Base-by-base conservation (phyloP, 148 eudicot species). In the Persicaria maculosa region DNA sequence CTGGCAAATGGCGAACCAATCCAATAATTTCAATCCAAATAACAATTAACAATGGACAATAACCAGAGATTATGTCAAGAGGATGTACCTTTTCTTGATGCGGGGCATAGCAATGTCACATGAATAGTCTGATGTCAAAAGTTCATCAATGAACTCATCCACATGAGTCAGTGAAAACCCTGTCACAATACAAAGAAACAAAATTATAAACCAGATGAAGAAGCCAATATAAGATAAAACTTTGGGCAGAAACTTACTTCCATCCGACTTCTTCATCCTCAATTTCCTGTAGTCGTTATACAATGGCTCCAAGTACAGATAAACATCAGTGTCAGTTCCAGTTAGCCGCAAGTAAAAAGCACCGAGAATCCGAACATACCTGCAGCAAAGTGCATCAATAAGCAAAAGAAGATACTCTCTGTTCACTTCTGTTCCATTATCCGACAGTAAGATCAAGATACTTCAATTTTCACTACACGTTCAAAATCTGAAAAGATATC, bases 101-200 rank as follows among this genome's bases (percentile, higher is more conserved):
- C 97, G 92, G 19, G 99, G 97, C 83, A 95, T 47, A 47, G 97
- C 98, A 77, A 95, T 88, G 76, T 91, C 96, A 76, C 98, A 95
- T 4, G 97, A 88, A 78, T 90, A 92, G 76, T 95, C 99, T 77
- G 72, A 87, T 7, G 96, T 92, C 80, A 95, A 77, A 71, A 95
- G 97, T 70, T 95, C 97, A 76, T 95, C 97, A 74, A 95, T 90
- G 76, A 86, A 85, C 85, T 88, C 97, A 65, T 95, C 98, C 76
- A 95, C 92, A 72, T 92, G 99, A 10, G 96, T 88, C 83, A 95
- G 81, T 48, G 77, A 6, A 76, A 84, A 95, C 10, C 83, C 98
- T 94, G 85, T 25, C 1, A 65, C 55, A 58, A 79, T 17, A 31
- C 52, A 72, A 44, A 11, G 20, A 74, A 36, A 44, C 52, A 17